Percentiles rank a stretch among this genome's conserved stretches.
phyloP scores from a whole-genome alignment of 495 filamentous ascomycete species.

The Penicillium chermesinum region DNA sequence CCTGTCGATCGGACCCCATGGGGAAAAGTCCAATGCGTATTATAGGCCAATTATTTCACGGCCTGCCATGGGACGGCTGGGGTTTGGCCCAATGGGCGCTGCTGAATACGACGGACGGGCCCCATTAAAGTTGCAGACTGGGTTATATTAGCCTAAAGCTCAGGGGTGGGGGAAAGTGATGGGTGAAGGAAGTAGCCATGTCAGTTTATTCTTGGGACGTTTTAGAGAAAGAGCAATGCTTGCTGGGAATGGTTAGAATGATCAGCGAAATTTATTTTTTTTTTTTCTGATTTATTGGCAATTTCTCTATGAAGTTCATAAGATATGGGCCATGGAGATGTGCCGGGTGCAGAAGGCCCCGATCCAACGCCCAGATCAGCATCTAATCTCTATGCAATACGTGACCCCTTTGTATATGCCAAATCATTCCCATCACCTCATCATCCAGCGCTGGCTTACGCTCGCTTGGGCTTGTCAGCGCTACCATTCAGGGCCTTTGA shows the following conservation, averaged over 20 bases:
- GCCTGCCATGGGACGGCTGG: background rate
- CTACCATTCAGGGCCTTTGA: constrained; percentile 27
- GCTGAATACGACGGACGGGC: background rate
- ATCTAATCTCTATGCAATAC: constrained; percentile 12
- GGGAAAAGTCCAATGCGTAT: background rate
- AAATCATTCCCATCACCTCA: constrained; percentile 16
- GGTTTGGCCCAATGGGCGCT: background rate
- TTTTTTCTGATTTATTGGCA: background rate
- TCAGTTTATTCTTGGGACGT: too few relatives aligned
- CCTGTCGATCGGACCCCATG: background rate
- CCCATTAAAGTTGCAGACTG: too few relatives aligned
- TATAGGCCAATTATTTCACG: background rate
- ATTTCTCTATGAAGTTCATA: constrained; percentile 18
- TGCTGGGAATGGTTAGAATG: too few relatives aligned
- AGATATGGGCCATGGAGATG: constrained; percentile 3
- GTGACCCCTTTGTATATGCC: constrained; percentile 3
- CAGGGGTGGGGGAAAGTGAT: too few relatives aligned
- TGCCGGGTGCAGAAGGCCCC: background rate
- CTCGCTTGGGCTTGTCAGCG: constrained; percentile 37
- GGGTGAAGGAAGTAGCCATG: too few relatives aligned
- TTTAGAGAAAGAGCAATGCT: too few relatives aligned
- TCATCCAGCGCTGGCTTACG: constrained; percentile 25
- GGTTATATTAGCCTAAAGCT: too few relatives aligned
- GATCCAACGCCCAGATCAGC: background rate
- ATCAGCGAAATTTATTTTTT: background rate